A percentile compares a stretch with the other conserved stretches of the same genome.
Conservation (phyloP, 306 rosid species). For the Ammopiptanthus mongolicus region DNA sequence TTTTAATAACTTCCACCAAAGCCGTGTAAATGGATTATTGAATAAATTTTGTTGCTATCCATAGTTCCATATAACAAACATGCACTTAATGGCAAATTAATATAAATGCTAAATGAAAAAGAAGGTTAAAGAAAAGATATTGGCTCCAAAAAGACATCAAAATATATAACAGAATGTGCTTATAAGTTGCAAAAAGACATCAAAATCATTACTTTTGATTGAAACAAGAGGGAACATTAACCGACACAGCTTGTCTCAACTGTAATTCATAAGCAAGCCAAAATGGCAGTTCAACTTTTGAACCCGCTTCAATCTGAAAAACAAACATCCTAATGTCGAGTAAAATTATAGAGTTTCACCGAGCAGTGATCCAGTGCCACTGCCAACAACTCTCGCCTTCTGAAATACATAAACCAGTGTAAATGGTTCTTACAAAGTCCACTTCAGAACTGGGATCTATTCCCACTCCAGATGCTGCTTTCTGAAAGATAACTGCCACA, state of each 20-base stretch:
- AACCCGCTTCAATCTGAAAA: conserved; percentile 81
- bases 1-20: neutral
- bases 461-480: conserved; percentile 78
- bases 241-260: conserved; percentile 60
- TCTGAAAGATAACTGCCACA: conserved; percentile 67
- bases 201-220: conserved; percentile 60
- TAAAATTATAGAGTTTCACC: conserved; percentile 13
- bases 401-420: neutral
- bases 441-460: conserved; percentile 83
- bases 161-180: neutral
- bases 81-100: conserved; percentile 2
- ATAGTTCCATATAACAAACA: neutral
- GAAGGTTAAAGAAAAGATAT: neutral
- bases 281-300: conserved; percentile 86
- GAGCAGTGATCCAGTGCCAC: neutral
- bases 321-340: conserved; percentile 28
- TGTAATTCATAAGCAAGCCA: conserved; percentile 94
- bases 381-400: conserved; percentile 14
- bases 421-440: conserved; percentile 51
- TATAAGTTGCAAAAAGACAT: neutral
- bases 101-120: neutral
- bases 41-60: conserved; percentile 11
- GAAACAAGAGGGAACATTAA: conserved; percentile 70
- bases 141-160: neutral
- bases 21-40: neutral